phyloP scores from a whole-genome alignment of 192 early-diverging fungal species.

The Pilaira anomala region DNA sequence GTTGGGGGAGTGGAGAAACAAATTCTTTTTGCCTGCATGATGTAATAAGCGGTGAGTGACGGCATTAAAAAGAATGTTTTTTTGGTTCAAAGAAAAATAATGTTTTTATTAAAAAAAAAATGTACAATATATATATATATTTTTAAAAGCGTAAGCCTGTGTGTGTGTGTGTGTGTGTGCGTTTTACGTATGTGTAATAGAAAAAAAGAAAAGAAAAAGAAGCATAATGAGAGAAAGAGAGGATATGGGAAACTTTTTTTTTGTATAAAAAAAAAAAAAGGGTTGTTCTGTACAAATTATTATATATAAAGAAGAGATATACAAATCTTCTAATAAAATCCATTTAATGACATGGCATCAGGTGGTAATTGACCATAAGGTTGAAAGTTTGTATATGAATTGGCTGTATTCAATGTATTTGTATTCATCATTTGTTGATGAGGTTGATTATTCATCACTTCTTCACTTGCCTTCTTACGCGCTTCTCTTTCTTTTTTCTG shows the following conservation, averaged over 20 bases:
- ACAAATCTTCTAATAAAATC: conserved; percentile 2
- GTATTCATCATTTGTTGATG: conserved; percentile 19
- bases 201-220: neutral
- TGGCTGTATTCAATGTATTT: conserved; percentile 21
- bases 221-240: too few relatives aligned
- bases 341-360: conserved; percentile 4
- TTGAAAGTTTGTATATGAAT: neutral
- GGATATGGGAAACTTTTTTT: neutral
- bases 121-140: too few relatives aligned
- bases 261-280: neutral
- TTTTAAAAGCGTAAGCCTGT: too few relatives aligned
- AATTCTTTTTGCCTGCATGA: too few relatives aligned
- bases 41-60: too few relatives aligned
- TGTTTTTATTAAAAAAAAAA: too few relatives aligned
- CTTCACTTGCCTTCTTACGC: conserved; percentile 36
- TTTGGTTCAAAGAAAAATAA: too few relatives aligned
- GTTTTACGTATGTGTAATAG: neutral
- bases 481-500: conserved; percentile 52
- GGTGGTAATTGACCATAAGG: conserved; percentile 17
- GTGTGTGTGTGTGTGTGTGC: neutral
- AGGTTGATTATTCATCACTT: conserved; percentile 26
- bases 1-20: too few relatives aligned
- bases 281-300: neutral
- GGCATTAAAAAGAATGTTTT: too few relatives aligned
- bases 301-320: neutral